Conservation (phyloP, 495 filamentous ascomycete species). For the Staphylotrichum longicolle region DNA sequence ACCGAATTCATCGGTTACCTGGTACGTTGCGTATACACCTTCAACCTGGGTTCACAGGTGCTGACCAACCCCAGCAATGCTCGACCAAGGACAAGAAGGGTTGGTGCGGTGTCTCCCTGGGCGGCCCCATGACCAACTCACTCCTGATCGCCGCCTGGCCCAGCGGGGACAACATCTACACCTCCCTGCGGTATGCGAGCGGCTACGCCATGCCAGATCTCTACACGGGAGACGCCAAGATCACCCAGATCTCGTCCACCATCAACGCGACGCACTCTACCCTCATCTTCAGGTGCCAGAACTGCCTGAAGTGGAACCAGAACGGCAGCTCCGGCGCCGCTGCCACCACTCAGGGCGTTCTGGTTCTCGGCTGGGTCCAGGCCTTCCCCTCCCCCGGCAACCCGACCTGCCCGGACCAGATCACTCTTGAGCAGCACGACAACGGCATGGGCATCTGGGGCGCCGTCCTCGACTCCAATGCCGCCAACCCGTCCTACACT, state of each 20-base stretch:
- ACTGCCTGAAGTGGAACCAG: constrained; percentile 56
- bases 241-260: constrained; percentile 55
- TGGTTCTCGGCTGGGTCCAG: constrained; percentile 39
- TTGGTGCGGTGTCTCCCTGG: constrained; percentile 59
- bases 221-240: constrained; percentile 57
- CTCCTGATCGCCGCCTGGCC: constrained; percentile 59
- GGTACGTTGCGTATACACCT: constrained; percentile 32
- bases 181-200: constrained; percentile 54
- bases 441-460: constrained; percentile 46
- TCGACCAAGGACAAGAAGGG: constrained; percentile 37
- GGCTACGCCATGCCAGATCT: constrained; percentile 57
- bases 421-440: constrained; percentile 37
- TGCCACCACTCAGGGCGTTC: constrained; percentile 27
- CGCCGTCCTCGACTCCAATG: constrained; percentile 38
- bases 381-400: constrained; percentile 34
- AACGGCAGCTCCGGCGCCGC: constrained; percentile 23
- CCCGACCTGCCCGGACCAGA: constrained; percentile 36
- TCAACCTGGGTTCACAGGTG: constrained; percentile 4
- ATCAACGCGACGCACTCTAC: constrained; percentile 55
- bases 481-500: constrained; percentile 51
- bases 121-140: constrained; percentile 56
- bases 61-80: constrained; percentile 33
- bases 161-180: constrained; percentile 48
- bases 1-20: constrained; percentile 59
- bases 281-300: constrained; percentile 60